Evolutionary conservation across 768 basidiomycete genomes (phyloP).

Genomic region (Rhodotorula diobovata): DNA sequence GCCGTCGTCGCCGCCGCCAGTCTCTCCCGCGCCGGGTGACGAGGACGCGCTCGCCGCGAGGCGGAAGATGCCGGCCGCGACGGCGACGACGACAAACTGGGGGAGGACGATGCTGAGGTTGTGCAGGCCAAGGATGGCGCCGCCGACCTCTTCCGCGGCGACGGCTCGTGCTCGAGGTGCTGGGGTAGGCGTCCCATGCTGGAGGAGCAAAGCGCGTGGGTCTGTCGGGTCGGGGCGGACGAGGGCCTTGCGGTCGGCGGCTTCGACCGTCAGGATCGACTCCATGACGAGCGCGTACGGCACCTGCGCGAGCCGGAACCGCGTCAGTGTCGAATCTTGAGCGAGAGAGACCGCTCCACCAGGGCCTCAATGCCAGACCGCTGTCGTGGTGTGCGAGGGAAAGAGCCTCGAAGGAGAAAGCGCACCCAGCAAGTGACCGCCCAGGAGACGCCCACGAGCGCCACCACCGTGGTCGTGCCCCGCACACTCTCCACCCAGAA

Average conservation of each 20-base stretch:
- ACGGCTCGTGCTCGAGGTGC: background rate
- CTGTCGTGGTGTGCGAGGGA: too few relatives aligned
- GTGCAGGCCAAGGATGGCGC: constrained; percentile 1
- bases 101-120: constrained; percentile 3
- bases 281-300: constrained; percentile 34
- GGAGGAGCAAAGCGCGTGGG: background rate
- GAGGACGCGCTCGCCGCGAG: background rate
- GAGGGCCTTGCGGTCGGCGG: too few relatives aligned
- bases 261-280: constrained; percentile 13
- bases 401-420: background rate
- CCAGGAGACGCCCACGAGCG: constrained; percentile 83
- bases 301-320: background rate
- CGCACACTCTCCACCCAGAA: constrained; percentile 59
- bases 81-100: constrained; percentile 3
- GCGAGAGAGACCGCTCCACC: too few relatives aligned
- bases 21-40: background rate
- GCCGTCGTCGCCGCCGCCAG: constrained; percentile 29
- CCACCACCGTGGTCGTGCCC: constrained; percentile 67
- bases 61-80: constrained; percentile 1
- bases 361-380: too few relatives aligned
- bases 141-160: background rate
- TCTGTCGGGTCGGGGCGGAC: background rate
- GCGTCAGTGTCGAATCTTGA: too few relatives aligned
- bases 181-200: too few relatives aligned
- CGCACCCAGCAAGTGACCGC: constrained; percentile 73